A percentile compares a stretch with the other conserved stretches of the same genome.
Evolutionary conservation across 2,329 filamentous ascomycete genomes (phyloP).

Genomic region (Nemania diffusa): DNA sequence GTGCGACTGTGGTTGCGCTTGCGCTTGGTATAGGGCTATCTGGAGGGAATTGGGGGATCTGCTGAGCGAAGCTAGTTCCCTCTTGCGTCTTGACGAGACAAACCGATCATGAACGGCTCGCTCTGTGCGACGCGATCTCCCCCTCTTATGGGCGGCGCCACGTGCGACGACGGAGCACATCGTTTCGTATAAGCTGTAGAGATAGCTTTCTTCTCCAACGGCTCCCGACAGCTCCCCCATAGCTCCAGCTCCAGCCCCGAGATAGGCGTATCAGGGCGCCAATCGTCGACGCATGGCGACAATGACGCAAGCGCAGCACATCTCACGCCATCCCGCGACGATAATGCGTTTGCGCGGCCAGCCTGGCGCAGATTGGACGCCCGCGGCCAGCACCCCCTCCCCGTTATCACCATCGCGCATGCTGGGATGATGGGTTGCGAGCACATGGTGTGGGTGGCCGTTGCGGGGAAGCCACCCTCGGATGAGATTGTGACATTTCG

Average conservation of each 20-base stretch:
- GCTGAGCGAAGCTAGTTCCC: not conserved
- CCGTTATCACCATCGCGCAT: conserved; percentile 26
- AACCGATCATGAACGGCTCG: not conserved
- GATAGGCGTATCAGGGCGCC: conserved; percentile 22
- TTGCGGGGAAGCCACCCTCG: conserved; percentile 34
- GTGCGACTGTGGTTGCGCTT: not conserved
- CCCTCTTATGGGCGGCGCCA: conserved; percentile 24
- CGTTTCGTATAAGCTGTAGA: conserved; percentile 8
- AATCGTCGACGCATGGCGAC: conserved; percentile 19
- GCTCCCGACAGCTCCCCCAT: no score
- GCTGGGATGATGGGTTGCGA: conserved; percentile 17
- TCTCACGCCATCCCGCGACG: conserved; percentile 34
- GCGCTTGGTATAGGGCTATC: not conserved
- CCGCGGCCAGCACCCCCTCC: not conserved
- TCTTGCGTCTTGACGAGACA: not conserved
- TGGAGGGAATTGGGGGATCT: not conserved
- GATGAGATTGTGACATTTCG: conserved; percentile 41
- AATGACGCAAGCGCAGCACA: conserved; percentile 32
- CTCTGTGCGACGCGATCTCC: conserved; percentile 8
- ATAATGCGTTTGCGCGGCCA: conserved; percentile 34
- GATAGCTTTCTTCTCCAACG: conserved; percentile 17
- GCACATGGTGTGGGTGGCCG: conserved; percentile 24
- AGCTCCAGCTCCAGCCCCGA: no score
- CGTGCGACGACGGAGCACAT: not conserved
- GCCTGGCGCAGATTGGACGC: conserved; percentile 23